phyloP scores from a whole-genome alignment of 371 early-diverging fungal genomes.

The Lichtheimia hyalospora region DNA sequence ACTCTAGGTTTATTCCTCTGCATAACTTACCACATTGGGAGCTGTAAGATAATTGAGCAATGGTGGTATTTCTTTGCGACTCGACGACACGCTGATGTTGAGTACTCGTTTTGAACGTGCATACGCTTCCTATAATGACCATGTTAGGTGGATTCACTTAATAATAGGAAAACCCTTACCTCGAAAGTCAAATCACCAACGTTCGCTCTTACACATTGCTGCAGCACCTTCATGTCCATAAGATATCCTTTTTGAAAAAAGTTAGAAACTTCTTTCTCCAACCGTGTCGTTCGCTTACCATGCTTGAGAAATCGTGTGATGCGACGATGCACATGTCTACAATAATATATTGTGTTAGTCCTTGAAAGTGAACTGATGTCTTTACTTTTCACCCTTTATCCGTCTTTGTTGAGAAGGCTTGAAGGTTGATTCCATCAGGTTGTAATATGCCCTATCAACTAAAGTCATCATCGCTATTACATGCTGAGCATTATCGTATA shows the following conservation, averaged over 20 bases:
- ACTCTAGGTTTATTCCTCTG: not conserved
- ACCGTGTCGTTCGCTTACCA: slow-evolving; percentile 34
- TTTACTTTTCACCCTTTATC: slow-evolving; percentile 19
- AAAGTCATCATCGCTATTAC: not conserved
- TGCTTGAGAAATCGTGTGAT: slow-evolving; percentile 64
- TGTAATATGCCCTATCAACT: slow-evolving; percentile 54
- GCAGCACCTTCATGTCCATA: slow-evolving; percentile 69
- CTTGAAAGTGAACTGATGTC: not conserved
- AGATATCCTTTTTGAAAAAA: slow-evolving; percentile 51
- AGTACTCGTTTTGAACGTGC: slow-evolving; percentile 61
- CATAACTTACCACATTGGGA: slow-evolving; percentile 67
- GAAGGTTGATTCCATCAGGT: slow-evolving; percentile 63
- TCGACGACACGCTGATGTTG: slow-evolving; percentile 72
- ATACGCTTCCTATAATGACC: slow-evolving; percentile 59
- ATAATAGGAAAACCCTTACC: slow-evolving; percentile 19
- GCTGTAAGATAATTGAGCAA: slow-evolving; percentile 73
- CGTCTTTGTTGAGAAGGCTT: slow-evolving; percentile 61
- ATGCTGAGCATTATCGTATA: not conserved
- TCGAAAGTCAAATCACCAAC: slow-evolving; percentile 74
- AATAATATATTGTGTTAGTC: not conserved
- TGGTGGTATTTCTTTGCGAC: slow-evolving; percentile 71
- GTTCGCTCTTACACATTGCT: slow-evolving; percentile 67
- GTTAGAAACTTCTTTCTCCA: not conserved
- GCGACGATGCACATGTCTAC: slow-evolving; percentile 55
- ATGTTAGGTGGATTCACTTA: not conserved